These are phyloP conservation scores for Dryas alaskensis DNA, from an alignment of 306 rosid species.

Conservation along the genomic window DNA sequence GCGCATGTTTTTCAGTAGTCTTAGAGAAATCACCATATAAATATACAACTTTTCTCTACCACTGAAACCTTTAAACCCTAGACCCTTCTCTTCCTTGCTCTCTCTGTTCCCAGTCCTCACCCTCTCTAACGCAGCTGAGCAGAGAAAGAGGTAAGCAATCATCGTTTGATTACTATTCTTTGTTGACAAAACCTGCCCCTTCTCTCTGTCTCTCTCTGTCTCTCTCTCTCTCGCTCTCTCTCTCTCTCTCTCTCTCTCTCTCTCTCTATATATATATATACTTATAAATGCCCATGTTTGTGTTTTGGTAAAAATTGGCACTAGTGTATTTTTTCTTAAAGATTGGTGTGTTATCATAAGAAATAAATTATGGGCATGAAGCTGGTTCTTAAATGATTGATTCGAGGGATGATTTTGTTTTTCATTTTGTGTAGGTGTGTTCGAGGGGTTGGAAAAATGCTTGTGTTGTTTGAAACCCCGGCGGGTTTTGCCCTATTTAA, in stretches of 20 bases:
- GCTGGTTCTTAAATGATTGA: neutral
- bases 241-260: neutral
- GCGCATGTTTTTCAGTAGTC: neutral
- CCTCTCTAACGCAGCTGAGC: conserved; percentile 2
- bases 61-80: conserved; percentile 32
- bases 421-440: conserved; percentile 30
- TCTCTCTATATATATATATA: neutral
- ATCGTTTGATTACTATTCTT: neutral
- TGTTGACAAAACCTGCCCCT: neutral
- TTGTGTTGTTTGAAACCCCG: conserved; percentile 66
- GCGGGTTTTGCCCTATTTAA: conserved; percentile 83
- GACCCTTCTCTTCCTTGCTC: conserved; percentile 15
- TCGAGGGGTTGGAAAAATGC: conserved; percentile 45
- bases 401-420: neutral
- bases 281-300: too few species aligned
- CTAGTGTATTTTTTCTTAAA: neutral
- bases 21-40: conserved; percentile 6
- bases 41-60: neutral
- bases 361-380: neutral
- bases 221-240: neutral
- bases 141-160: conserved; percentile 7
- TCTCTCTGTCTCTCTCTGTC: neutral
- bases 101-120: neutral
- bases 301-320: too few species aligned
- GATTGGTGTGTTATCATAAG: neutral